These are phyloP conservation scores for Cucumis hystrix DNA, from an alignment of 306 rosid genomes.

Conservation along the genomic window DNA sequence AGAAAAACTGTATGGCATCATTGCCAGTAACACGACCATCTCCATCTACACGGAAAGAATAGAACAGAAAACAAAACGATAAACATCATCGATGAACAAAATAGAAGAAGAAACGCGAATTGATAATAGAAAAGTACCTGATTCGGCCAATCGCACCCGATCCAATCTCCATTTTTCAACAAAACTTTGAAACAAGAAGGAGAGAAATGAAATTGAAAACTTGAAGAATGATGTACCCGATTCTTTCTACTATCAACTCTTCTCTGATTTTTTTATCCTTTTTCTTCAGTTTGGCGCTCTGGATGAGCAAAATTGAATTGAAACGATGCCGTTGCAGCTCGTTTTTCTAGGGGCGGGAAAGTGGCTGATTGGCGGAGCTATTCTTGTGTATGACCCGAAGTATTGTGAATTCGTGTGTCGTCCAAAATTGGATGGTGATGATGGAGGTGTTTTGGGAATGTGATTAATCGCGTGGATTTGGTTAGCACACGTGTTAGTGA, in stretches of 20 bases:
- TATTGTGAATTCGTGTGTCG: background rate
- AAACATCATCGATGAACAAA: background rate
- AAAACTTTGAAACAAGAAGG: background rate
- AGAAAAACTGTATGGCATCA: constrained; percentile 70
- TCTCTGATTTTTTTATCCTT: background rate
- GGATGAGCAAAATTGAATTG: background rate
- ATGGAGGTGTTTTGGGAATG: background rate
- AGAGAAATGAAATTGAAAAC: background rate
- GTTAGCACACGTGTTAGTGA: background rate
- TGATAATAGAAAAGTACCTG: constrained; percentile 26
- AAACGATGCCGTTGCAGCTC: background rate
- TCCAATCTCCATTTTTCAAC: constrained; percentile 38
- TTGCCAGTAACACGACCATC: constrained; percentile 72
- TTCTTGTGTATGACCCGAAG: background rate
- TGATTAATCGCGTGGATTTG: background rate
- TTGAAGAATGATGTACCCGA: background rate
- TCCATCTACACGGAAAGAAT: constrained; percentile 28
- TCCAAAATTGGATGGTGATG: background rate
- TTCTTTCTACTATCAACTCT: background rate
- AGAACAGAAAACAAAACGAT: background rate
- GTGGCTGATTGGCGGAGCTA: background rate
- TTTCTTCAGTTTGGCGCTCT: constrained; percentile 2
- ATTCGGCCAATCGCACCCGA: constrained; percentile 43
- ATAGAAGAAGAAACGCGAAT: background rate
- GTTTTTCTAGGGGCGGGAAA: background rate